Conservation (phyloP, 2,329 filamentous ascomycete genomes). For the Teratosphaeria epicoccoides region DNA sequence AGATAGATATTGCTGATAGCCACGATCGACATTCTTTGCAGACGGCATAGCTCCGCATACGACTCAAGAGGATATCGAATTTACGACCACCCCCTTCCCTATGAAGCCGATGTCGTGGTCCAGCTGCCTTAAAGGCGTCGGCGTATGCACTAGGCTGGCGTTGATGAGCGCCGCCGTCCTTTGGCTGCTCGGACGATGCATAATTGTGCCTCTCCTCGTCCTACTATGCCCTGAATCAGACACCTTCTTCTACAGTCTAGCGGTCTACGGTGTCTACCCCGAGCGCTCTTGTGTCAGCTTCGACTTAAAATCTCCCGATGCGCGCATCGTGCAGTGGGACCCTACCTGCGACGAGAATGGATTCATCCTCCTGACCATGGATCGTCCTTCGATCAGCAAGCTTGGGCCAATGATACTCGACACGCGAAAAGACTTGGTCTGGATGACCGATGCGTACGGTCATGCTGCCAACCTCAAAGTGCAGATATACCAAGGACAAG, state of each 20-base stretch:
- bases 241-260: slow-evolving; percentile 19
- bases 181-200: neutral
- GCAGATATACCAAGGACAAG: slow-evolving; percentile 24
- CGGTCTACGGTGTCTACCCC: slow-evolving; percentile 20
- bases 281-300: slow-evolving; percentile 12
- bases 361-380: slow-evolving; percentile 19
- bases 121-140: neutral
- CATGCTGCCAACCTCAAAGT: slow-evolving; percentile 25
- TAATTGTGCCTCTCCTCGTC: slow-evolving; percentile 15
- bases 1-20: neutral
- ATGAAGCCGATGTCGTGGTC: neutral
- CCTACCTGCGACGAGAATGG: slow-evolving; percentile 13
- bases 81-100: neutral
- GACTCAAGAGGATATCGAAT: neutral
- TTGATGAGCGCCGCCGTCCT: neutral
- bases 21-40: neutral
- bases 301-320: slow-evolving; percentile 12
- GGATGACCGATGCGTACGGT: slow-evolving; percentile 20
- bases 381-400: slow-evolving; percentile 16
- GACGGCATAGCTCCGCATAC: neutral
- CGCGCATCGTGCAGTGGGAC: slow-evolving; percentile 17
- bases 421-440: slow-evolving; percentile 17
- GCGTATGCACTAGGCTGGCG: neutral
- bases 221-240: slow-evolving; percentile 18
- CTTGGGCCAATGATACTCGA: slow-evolving; percentile 23